Conservation (phyloP, 768 basidiomycete species). For the Pholiota molesta region DNA sequence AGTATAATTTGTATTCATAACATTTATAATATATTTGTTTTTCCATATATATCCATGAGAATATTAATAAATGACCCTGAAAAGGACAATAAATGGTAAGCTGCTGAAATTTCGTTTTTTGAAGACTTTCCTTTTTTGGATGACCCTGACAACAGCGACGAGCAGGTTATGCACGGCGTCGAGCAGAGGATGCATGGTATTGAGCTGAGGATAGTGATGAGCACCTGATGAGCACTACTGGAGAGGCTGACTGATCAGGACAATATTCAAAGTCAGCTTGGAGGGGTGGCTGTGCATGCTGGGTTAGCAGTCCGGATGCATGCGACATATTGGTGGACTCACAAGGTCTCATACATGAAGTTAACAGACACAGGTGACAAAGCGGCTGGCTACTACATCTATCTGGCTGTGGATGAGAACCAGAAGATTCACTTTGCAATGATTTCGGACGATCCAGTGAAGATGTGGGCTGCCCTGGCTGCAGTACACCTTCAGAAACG, state of each 20-base stretch:
- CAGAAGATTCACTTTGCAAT: no score
- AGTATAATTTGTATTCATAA: no score
- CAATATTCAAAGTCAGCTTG: not conserved
- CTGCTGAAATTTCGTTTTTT: not conserved
- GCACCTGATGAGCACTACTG: not conserved
- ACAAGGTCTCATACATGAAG: not conserved
- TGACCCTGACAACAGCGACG: not conserved
- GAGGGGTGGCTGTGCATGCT: not conserved
- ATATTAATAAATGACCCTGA: no score
- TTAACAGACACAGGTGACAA: not conserved
- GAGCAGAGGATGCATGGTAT: not conserved
- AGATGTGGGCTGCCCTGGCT: no score
- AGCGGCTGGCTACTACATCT: no score
- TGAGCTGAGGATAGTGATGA: no score
- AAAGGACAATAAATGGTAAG: not conserved
- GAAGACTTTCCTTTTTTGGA: not conserved
- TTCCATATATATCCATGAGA: no score
- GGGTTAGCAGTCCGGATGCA: not conserved
- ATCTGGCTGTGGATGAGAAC: no score
- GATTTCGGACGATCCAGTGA: no score
- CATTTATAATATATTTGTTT: no score
- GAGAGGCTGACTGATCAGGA: not conserved
- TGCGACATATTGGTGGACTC: not conserved
- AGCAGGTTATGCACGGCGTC: not conserved
- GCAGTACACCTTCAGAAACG: no score